Conservation (phyloP, 768 basidiomycete species). For the Leccinellum rugosiceps region DNA sequence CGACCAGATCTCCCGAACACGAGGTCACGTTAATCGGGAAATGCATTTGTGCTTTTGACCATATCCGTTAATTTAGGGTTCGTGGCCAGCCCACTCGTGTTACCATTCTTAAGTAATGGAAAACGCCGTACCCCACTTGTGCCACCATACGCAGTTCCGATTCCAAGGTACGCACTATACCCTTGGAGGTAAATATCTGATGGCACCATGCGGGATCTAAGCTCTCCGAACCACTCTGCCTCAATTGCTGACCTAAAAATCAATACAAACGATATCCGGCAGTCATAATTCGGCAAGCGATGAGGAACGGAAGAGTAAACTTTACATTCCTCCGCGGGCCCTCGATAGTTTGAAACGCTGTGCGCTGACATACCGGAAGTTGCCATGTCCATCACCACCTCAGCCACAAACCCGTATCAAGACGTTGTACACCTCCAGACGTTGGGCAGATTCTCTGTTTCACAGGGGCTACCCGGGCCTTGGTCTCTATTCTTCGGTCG, state of each 20-base stretch:
- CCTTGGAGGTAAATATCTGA: constrained; percentile 17
- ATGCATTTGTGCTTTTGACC: constrained; percentile 18
- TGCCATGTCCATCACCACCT: neutral
- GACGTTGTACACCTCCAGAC: neutral
- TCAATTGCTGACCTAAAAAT: neutral
- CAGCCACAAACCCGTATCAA: neutral
- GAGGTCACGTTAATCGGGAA: constrained; percentile 27
- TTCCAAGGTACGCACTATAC: constrained; percentile 12
- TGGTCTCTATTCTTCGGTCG: constrained; percentile 6
- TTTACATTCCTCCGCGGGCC: constrained; percentile 23
- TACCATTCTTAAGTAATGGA: constrained; percentile 20
- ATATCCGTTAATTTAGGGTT: constrained; percentile 34
- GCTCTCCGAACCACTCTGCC: constrained; percentile 12
- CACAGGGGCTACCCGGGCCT: neutral
- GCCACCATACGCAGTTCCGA: constrained; percentile 8
- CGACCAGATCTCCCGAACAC: constrained; percentile 21
- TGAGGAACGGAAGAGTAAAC: constrained; percentile 5
- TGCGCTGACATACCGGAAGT: constrained; percentile 13
- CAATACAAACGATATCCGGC: neutral
- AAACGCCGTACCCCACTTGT: constrained; percentile 20
- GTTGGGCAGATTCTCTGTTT: neutral
- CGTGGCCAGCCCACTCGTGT: constrained; percentile 7
- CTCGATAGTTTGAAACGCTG: constrained; percentile 21
- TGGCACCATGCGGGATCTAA: constrained; percentile 15
- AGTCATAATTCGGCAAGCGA: constrained; percentile 6